These are phyloP conservation scores for Nakataea oryzae DNA, from an alignment of 2,329 filamentous ascomycete species.

Conservation along the genomic window DNA sequence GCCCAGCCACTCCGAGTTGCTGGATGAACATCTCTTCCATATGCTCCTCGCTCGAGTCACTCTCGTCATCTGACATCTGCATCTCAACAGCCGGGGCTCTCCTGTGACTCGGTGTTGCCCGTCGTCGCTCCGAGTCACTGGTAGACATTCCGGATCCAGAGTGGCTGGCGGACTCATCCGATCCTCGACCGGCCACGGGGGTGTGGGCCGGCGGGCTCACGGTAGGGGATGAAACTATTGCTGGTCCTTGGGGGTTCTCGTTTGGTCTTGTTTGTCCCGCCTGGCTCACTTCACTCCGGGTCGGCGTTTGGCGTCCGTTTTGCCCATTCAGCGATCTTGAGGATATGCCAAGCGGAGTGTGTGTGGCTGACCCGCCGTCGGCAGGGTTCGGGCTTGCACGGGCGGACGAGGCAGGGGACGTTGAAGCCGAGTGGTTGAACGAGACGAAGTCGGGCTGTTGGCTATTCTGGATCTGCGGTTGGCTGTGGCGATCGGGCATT, in stretches of 20 bases:
- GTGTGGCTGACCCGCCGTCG: background rate
- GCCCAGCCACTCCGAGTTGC: background rate
- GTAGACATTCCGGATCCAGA: background rate
- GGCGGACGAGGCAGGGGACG: background rate
- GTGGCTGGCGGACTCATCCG: background rate
- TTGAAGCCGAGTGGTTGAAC: background rate
- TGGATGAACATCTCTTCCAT: constrained; percentile 1
- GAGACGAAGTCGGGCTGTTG: background rate
- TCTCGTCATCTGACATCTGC: background rate
- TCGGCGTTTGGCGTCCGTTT: background rate
- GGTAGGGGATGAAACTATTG: background rate
- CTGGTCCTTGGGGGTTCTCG: background rate
- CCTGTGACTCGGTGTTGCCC: constrained; percentile 1
- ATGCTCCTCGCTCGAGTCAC: background rate
- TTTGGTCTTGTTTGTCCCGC: background rate
- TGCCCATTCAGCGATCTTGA: background rate
- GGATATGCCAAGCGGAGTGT: background rate
- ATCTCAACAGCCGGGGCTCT: background rate
- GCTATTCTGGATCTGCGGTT: background rate
- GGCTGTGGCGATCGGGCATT: background rate
- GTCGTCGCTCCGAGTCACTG: background rate
- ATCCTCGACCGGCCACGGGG: background rate
- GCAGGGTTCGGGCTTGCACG: background rate
- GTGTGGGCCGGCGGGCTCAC: background rate
- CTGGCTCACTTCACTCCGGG: background rate